These are phyloP conservation scores for Diospyros lotus DNA, from an alignment of 148 eudicot species.

Conservation along the genomic window DNA sequence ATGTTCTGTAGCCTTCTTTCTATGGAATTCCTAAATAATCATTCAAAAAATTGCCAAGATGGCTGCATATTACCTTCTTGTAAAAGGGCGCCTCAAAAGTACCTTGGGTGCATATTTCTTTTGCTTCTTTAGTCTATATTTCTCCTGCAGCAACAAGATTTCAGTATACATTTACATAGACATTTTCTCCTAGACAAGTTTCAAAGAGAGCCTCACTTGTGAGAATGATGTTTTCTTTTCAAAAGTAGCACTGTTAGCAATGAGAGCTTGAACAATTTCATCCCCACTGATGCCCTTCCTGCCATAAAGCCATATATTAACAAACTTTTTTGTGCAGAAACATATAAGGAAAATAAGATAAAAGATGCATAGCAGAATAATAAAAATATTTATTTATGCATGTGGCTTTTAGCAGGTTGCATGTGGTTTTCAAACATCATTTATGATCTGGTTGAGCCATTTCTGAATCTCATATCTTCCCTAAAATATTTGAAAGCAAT, in stretches of 20 bases:
- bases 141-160: constrained; percentile 54
- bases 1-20: too few species aligned
- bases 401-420: not conserved
- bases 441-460: not conserved
- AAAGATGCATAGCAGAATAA: not conserved
- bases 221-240: constrained; percentile 93
- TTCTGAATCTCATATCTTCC: not conserved
- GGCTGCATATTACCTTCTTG: constrained; percentile 56
- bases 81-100: constrained; percentile 84
- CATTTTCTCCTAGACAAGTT: not conserved
- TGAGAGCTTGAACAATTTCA: constrained; percentile 88
- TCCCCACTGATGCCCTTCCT: constrained; percentile 82
- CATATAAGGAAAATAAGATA: not conserved
- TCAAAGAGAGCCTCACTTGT: constrained; percentile 49
- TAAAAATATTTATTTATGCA: not conserved
- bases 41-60: not conserved
- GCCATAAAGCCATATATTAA: constrained; percentile 26
- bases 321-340: not conserved
- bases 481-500: not conserved
- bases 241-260: constrained; percentile 91
- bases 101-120: constrained; percentile 95
- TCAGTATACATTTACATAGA: constrained; percentile 13
- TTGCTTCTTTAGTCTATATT: constrained; percentile 83
- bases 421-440: too few species aligned
- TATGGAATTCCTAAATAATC: too few species aligned